Evolutionary conservation across 192 early-diverging fungal genomes (phyloP).

Genomic region (Entrophospora sp.): DNA sequence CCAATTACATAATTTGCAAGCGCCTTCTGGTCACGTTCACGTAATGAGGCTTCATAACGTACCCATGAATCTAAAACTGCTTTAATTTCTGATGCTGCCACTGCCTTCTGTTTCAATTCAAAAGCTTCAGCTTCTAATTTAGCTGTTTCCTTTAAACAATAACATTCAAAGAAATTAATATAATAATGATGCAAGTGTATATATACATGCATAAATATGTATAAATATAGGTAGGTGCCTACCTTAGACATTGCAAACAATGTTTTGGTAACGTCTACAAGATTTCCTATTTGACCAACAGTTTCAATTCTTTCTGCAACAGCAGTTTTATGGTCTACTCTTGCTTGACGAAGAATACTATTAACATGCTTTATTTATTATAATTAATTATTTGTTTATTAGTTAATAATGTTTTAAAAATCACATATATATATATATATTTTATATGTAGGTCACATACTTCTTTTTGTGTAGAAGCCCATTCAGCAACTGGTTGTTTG

Average conservation of each 20-base stretch:
- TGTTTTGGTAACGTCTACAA: constrained; percentile 87
- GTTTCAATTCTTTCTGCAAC: constrained; percentile 84
- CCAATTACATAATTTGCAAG: constrained; percentile 78
- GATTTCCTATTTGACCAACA: constrained; percentile 86
- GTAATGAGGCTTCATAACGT: constrained; percentile 86
- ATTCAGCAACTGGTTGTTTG: constrained; percentile 77
- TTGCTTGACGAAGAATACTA: constrained; percentile 71
- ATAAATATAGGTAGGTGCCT: too few relatives aligned
- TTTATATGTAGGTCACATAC: too few relatives aligned
- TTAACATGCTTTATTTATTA: constrained; percentile 58
- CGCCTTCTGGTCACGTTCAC: constrained; percentile 88
- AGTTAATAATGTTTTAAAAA: too few relatives aligned
- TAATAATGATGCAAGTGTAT: too few relatives aligned
- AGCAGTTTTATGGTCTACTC: constrained; percentile 84
- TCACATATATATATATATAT: too few relatives aligned
- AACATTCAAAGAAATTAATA: too few relatives aligned
- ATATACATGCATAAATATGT: too few relatives aligned
- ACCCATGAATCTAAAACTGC: constrained; percentile 91
- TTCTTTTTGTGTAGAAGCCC: constrained; percentile 51
- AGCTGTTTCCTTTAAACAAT: constrained; percentile 65
- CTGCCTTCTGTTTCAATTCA: constrained; percentile 86
- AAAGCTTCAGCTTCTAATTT: constrained; percentile 90
- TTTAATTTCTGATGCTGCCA: constrained; percentile 77
- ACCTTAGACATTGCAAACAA: constrained; percentile 91
- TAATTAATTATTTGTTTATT: background rate